Evolutionary conservation across 352 stramenopile genomes (phyloP), one percentile per base, ranked within the genome.

Genomic region (Phytophthora cactorum): DNA sequence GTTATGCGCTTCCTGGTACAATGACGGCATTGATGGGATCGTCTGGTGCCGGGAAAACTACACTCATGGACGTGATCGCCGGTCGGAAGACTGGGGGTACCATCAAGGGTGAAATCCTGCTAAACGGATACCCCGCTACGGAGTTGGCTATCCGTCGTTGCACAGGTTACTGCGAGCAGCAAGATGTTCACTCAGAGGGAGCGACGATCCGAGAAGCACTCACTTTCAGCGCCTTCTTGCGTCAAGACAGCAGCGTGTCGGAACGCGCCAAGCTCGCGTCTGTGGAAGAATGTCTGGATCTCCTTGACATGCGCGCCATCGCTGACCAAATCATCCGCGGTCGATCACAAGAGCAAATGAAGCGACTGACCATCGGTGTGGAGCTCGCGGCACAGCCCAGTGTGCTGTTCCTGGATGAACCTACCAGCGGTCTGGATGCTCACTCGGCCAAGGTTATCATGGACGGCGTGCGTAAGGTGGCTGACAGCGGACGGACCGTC

Each of bases 131-230:
- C 38, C 52, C 46, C 11, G 68, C 72, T 0, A 76, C 59, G 0
- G 51, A 67, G 11, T 17, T 81, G 15, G 70, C 68, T 0, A 70
- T 82, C 36, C 72, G 68, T 15, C 75, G 75, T 0, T 66, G 57
- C 15, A 82, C 73, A 7, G 73, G 73, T 0, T 79, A 83, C 36
- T 68, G 66, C 27, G 66, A 74, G 36, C 66, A 74, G 15, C 36
- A 50, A 52, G 56, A 64, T 3, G 45, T 74, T 7, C 67, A 74
- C 39, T 74, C 67, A 0, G 67, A 74, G 28, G 46, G 45, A 22
- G 49, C 86, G 0, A 98, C 92, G 2, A 87, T 93, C n/a, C 75
- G 90, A 22, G 93, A 98, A 55, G 84, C 89, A 4, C 88, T 98
- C 29, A 69, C 70, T 12, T 98, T 98, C 61, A 93, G 81, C 32